phyloP scores from a whole-genome alignment of 805 yeast genomes.

The Komagataella ulmi region DNA sequence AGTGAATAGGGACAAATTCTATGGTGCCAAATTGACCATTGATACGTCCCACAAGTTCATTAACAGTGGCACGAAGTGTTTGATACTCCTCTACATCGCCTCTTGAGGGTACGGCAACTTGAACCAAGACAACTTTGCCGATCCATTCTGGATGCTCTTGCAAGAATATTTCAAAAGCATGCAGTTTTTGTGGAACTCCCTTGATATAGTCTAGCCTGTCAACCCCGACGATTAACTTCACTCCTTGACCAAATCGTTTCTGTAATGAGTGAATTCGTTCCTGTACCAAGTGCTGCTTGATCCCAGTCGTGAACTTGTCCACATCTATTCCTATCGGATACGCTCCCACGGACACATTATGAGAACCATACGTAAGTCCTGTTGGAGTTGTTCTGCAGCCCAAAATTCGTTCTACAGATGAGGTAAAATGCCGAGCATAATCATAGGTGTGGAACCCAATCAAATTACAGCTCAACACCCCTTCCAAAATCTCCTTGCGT shows the following conservation, averaged over 20 bases:
- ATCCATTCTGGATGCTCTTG: conserved; percentile 96
- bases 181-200: conserved; percentile 95
- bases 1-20: conserved; percentile 96
- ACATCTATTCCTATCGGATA: conserved; percentile 99
- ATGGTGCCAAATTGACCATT: conserved; percentile 95
- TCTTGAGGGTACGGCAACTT: conserved; percentile 94
- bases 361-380: conserved; percentile 67
- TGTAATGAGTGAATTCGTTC: conserved; percentile 51
- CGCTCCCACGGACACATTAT: conserved; percentile 81
- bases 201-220: conserved; percentile 94
- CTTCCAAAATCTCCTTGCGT: conserved; percentile 79
- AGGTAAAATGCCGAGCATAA: conserved; percentile 89
- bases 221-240: conserved; percentile 89
- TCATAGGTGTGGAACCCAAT: conserved; percentile 99
- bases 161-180: conserved; percentile 88
- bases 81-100: conserved; percentile 98
- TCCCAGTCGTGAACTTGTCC: conserved; percentile 74
- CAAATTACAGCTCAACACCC: conserved; percentile 87
- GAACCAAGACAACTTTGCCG: conserved; percentile 90
- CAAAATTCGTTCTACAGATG: conserved; percentile 76
- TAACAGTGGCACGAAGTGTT: conserved; percentile 82
- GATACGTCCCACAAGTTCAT: conserved; percentile 91
- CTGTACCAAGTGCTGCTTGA: conserved; percentile 48
- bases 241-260: conserved; percentile 50
- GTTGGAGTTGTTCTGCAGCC: conserved; percentile 80